A percentile compares a stretch with the other conserved stretches of the same genome.
These are phyloP conservation scores for Jimgerdemannia lactiflua DNA, from an alignment of 192 early-diverging fungal genomes.

Conservation along the genomic window DNA sequence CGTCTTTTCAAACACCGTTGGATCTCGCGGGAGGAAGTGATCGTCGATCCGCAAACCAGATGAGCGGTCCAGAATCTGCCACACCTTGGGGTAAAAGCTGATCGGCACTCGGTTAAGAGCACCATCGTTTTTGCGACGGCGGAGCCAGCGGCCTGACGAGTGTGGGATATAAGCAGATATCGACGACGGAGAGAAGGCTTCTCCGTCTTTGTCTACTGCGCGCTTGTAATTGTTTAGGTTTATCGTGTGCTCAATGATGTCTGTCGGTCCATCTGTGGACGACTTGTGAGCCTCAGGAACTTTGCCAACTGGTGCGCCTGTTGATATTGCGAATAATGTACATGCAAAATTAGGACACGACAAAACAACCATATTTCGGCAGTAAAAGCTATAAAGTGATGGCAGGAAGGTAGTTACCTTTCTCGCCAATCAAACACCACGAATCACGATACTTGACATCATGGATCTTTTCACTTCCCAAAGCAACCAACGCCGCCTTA, in stretches of 20 bases:
- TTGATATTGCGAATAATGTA: not conserved
- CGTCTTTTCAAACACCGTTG: slow-evolving; percentile 79
- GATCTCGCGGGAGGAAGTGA: slow-evolving; percentile 64
- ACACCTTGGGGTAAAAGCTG: slow-evolving; percentile 78
- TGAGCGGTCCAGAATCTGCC: slow-evolving; percentile 63
- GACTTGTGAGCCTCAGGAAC: slow-evolving; percentile 53
- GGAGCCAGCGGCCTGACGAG: slow-evolving; percentile 63
- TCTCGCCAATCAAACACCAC: slow-evolving; percentile 79
- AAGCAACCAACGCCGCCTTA: slow-evolving; percentile 49
- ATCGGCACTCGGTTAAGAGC: slow-evolving; percentile 77
- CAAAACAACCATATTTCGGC: not conserved
- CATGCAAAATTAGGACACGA: not conserved
- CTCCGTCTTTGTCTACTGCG: slow-evolving; percentile 20
- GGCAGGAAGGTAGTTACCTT: slow-evolving; percentile 40
- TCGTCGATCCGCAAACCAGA: slow-evolving; percentile 59
- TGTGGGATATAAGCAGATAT: slow-evolving; percentile 43
- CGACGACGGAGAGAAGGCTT: slow-evolving; percentile 28
- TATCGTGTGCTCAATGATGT: slow-evolving; percentile 46
- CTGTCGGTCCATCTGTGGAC: slow-evolving; percentile 57
- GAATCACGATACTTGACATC: slow-evolving; percentile 73
- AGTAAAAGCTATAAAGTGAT: not conserved
- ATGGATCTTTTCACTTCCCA: slow-evolving; percentile 56
- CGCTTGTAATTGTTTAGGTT: slow-evolving; percentile 45
- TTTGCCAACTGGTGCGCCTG: not conserved
- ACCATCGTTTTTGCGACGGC: slow-evolving; percentile 81